Conservation (phyloP, 495 filamentous ascomycete species). For the Cercophora scortea region DNA sequence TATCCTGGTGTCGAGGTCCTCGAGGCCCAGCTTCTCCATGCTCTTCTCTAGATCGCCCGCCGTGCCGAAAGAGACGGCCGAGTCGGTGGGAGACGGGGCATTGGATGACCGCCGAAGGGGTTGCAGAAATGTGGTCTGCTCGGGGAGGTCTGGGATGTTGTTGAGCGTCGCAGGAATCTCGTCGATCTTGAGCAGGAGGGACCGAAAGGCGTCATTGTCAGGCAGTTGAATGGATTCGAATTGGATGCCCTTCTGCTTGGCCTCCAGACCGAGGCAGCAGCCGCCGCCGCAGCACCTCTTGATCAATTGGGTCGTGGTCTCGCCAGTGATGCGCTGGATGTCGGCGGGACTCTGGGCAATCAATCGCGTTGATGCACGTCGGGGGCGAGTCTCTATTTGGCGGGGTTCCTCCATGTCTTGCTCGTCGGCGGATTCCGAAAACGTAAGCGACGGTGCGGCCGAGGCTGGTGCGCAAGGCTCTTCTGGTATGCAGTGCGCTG, state of each 20-base stretch:
- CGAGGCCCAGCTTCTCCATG: conserved; percentile 24
- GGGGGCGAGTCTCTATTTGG: conserved; percentile 33
- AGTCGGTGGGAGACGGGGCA: conserved; percentile 31
- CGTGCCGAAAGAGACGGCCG: conserved; percentile 21
- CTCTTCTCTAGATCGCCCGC: conserved; percentile 12
- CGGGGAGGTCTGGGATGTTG: conserved; percentile 60
- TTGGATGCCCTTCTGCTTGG: conserved; percentile 43
- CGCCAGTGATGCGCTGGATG: conserved; percentile 60
- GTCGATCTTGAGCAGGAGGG: conserved; percentile 66
- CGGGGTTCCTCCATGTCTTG: conserved; percentile 30
- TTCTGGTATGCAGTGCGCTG: conserved; percentile 28
- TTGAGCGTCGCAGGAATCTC: conserved; percentile 66
- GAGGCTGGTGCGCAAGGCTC: conserved; percentile 26
- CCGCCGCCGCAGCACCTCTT: conserved; percentile 87
- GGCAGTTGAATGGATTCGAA: conserved; percentile 59
- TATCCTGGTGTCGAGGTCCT: conserved; percentile 37
- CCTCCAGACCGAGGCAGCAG: conserved; percentile 65
- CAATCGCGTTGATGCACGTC: conserved; percentile 73
- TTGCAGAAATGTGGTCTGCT: conserved; percentile 61
- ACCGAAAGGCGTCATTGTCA: conserved; percentile 76
- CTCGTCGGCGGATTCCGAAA: conserved; percentile 40
- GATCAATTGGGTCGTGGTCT: conserved; percentile 52
- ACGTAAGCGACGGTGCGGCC: conserved; percentile 42
- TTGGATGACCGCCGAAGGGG: conserved; percentile 30
- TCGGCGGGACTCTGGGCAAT: conserved; percentile 70